Evolutionary conservation across 257 asterid genomes (phyloP), one percentile per base, ranked within the genome.

Genomic region (Verbascum thapsus): DNA sequence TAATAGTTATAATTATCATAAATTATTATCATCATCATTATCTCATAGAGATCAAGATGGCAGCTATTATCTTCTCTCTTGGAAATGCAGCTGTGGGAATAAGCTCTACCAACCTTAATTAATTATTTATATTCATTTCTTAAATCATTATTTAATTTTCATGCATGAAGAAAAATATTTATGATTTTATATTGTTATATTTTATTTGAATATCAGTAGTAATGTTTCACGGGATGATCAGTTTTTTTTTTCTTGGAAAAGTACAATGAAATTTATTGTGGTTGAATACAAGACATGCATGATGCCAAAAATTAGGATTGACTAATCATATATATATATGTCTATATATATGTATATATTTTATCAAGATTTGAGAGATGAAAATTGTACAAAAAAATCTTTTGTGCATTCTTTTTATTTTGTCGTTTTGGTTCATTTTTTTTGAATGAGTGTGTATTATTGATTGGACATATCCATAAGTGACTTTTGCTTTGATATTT

Each of bases 51-150:
- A 80, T 39, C 44, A 39, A 50, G 86, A 83, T 60, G 91, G 58
- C 12, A 80, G 83, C 71, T 86, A 86, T 62, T 86, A 86, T 59
- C 90, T 86, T 68, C 95, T 86, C 49, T 76, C 83, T 0, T 86
- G 95, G 95, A 83, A 81, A 72, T 86, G 95, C 80, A 81, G 79
- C 62, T 86, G 95, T 66, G 88, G 95, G 7, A 68, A 80, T 47
- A 81, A 81, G 76, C 70, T 78, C 17, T 86, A 59, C 65, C 88
- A 78, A 10, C 90, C 90, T 71, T 85, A 34, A 70, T 23, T 16
- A 4, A n/a, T n/a, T n/a, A n/a, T n/a, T n/a, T n/a, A 20, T 3
- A 38, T 37, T 3, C n/a, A n/a, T 7, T 44, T 9, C 7, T n/a
- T n/a, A n/a, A n/a, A n/a, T n/a, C n/a, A 4, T 20, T 6, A 38